Evolutionary conservation across 257 asterid genomes (phyloP).

Genomic region (Scutellaria barbata): DNA sequence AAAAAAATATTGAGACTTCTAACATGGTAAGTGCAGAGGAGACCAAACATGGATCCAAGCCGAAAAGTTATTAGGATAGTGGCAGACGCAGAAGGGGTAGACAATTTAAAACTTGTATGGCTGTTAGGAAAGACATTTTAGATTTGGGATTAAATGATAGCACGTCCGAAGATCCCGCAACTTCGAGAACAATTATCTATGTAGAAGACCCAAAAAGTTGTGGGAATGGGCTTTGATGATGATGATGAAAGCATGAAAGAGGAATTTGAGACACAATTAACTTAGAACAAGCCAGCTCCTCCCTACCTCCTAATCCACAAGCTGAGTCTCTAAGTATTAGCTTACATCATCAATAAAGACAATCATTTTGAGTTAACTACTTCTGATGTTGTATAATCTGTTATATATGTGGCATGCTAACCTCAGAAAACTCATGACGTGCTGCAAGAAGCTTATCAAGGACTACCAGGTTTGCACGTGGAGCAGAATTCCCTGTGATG

Average conservation of each 20-base stretch:
- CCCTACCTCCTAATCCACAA: not conserved
- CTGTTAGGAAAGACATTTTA: not conserved
- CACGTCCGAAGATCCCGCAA: not conserved
- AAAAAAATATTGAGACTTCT: not conserved
- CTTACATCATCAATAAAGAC: constrained; percentile 29
- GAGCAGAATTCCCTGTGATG: constrained; percentile 76
- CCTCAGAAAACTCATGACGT: constrained; percentile 94
- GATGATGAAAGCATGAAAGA: not conserved
- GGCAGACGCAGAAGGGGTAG: not conserved
- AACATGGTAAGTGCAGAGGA: not conserved
- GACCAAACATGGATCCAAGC: constrained; percentile 1
- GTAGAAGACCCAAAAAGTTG: not conserved
- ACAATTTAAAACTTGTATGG: not conserved
- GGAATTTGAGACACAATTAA: constrained; percentile 6
- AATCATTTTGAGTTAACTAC: constrained; percentile 15
- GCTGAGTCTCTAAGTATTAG: constrained; percentile 9
- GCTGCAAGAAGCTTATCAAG: constrained; percentile 89
- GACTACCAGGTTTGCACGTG: constrained; percentile 77
- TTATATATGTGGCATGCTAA: constrained; percentile 37
- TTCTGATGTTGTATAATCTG: constrained; percentile 2
- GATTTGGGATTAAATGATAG: not conserved
- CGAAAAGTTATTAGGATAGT: not conserved
- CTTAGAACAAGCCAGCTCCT: constrained; percentile 11
- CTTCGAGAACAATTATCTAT: not conserved
- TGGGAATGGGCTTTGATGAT: not conserved